phyloP scores from a whole-genome alignment of 139 green algal genomes.

The Pedinophyceae sp. region DNA sequence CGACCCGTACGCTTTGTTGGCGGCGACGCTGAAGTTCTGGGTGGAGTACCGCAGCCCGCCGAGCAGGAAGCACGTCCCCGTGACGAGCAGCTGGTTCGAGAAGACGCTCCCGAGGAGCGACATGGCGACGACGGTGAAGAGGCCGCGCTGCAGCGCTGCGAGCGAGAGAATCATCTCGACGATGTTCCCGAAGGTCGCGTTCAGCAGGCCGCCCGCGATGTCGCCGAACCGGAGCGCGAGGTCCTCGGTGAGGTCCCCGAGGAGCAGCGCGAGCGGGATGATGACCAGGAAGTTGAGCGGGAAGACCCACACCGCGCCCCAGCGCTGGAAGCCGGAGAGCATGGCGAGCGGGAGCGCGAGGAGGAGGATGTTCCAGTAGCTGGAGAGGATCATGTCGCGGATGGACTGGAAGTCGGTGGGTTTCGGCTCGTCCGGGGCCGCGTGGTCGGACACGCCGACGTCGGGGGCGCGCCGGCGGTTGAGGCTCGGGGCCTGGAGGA shows the following conservation, averaged over 20 bases:
- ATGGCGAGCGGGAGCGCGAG: constrained; percentile 2
- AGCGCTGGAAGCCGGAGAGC: neutral
- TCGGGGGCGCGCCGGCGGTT: too few relatives aligned
- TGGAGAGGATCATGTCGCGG: neutral
- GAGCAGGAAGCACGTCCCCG: constrained; percentile 49
- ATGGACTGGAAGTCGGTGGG: constrained; percentile 2
- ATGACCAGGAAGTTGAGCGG: constrained; percentile 56
- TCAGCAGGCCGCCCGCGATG: constrained; percentile 49
- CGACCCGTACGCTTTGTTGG: constrained; percentile 45
- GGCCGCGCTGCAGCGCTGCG: constrained; percentile 45
- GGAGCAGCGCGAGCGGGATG: constrained; percentile 63
- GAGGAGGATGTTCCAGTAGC: constrained; percentile 1
- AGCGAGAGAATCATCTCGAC: constrained; percentile 87
- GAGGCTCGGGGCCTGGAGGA: too few relatives aligned
- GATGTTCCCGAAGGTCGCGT: constrained; percentile 87
- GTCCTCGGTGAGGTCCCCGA: constrained; percentile 79
- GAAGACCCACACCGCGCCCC: constrained; percentile 1
- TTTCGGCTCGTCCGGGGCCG: too few relatives aligned
- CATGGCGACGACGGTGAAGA: constrained; percentile 58
- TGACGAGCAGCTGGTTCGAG: constrained; percentile 77
- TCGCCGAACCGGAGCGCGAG: constrained; percentile 59
- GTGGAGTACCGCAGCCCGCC: constrained; percentile 45
- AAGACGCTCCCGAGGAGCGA: constrained; percentile 74
- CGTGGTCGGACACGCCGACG: too few relatives aligned
- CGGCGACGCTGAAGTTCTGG: constrained; percentile 54